Evolutionary conservation across 345 rosid species (phyloP), one percentile per base, ranked within the genome.

Genomic region (Eucalyptus curtisii): DNA sequence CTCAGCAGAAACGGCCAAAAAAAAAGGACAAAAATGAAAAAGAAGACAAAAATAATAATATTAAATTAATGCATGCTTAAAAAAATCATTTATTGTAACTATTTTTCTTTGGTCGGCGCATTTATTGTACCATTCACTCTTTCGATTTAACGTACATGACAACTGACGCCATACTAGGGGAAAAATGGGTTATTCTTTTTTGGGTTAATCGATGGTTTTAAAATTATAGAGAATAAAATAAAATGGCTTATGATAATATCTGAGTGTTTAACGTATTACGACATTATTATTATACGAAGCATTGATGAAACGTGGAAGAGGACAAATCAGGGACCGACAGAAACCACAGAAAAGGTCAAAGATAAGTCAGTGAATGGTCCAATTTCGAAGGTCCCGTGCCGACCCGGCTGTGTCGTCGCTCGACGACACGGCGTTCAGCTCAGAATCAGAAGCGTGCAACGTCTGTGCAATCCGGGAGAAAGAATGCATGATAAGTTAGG

Each of bases 321-420:
- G 68, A 27, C 33, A 30, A 8, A 87, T 44, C 4, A 44, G 64
- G 45, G 55, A 86, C 64, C 16, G 31, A 53, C 71, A 42, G 53
- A 25, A 30, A 71, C 27, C 42, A 16, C 22, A 44, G 48, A 71
- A 49, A 8, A 37, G 27, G 86, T 10, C n/a, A 30, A 30, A n/a
- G 27, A 64, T 20, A 31, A 81, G 92, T 16, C 89, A 88, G 90
- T 87, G 90, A 90, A 40, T 16, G 87, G 94, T 93, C 93, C 87
- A 86, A 40, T 86, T 90, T 14, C 82, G 11, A 45, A 14, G 86
- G 3, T 31, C 82, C 82, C 47, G 30, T 40, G 86, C 31, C 40
- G 89, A 87, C 68, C 85, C 81, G 7, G 33, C 24, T 0, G 7
- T 33, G 90, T 42, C 49, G 90, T 30, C 92, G 86, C 88, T 86